These are phyloP conservation scores for Zalaria obscura DNA, from an alignment of 2,329 filamentous ascomycete genomes.

Conservation along the genomic window DNA sequence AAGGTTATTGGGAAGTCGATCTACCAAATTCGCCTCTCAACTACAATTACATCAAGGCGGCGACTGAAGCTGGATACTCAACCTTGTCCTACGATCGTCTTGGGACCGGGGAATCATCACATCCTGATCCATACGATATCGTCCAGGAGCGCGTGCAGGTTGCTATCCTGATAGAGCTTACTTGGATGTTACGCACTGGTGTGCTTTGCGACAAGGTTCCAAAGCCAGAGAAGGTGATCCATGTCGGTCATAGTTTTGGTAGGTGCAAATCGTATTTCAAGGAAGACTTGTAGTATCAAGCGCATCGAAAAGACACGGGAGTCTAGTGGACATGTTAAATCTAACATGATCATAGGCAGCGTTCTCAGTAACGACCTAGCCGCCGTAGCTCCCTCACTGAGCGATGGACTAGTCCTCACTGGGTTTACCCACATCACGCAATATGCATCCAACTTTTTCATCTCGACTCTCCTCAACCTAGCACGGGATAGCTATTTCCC, in stretches of 20 bases:
- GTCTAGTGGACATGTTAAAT: no score
- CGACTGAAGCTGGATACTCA: slow-evolving; percentile 22
- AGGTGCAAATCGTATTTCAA: slow-evolving; percentile 4
- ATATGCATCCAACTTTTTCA: slow-evolving; percentile 10
- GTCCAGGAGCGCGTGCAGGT: slow-evolving; percentile 24
- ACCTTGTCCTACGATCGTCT: slow-evolving; percentile 30
- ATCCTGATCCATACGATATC: slow-evolving; percentile 22
- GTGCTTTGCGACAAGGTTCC: slow-evolving; percentile 11
- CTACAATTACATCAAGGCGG: slow-evolving; percentile 28
- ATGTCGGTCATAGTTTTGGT: slow-evolving; percentile 26
- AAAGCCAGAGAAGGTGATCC: slow-evolving; percentile 21
- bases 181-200: slow-evolving; percentile 15
- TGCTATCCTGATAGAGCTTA: slow-evolving; percentile 21
- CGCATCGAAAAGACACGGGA: neutral
- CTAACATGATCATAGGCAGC: neutral
- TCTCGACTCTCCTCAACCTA: slow-evolving; percentile 13
- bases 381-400: slow-evolving; percentile 36
- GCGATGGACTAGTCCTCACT: slow-evolving; percentile 25
- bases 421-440: slow-evolving; percentile 18
- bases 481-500: slow-evolving; percentile 11
- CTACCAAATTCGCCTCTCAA: slow-evolving; percentile 11
- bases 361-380: slow-evolving; percentile 37
- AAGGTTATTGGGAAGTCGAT: slow-evolving; percentile 21
- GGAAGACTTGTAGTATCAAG: neutral
- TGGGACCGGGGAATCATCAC: slow-evolving; percentile 22